phyloP scores from a whole-genome alignment of 2,329 filamentous ascomycete genomes.

The Grosmannia huntii region DNA sequence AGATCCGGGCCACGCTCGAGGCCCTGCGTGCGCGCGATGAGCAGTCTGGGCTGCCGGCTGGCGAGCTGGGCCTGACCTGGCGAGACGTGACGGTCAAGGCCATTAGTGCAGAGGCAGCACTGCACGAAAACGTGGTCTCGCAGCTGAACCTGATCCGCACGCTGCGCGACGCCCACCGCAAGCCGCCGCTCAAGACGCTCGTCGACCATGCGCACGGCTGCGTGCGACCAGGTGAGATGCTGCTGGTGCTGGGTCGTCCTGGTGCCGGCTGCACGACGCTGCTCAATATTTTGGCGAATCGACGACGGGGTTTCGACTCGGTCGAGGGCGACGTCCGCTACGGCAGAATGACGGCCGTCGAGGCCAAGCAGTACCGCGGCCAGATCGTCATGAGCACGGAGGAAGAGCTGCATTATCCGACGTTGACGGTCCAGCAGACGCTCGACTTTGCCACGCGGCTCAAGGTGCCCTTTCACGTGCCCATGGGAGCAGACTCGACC shows the following conservation, averaged over 20 bases:
- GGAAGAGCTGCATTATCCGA: slow-evolving; percentile 54
- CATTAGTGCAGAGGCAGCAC: slow-evolving; percentile 44
- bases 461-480: slow-evolving; percentile 39
- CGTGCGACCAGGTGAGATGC: slow-evolving; percentile 41
- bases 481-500: slow-evolving; percentile 25
- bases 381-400: slow-evolving; percentile 49
- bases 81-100: slow-evolving; percentile 50
- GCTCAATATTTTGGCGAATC: slow-evolving; percentile 54
- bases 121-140: slow-evolving; percentile 52
- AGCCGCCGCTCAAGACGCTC: slow-evolving; percentile 49
- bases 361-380: slow-evolving; percentile 27
- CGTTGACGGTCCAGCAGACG: slow-evolving; percentile 53
- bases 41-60: slow-evolving; percentile 1
- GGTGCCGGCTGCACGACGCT: slow-evolving; percentile 45
- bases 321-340: slow-evolving; percentile 55
- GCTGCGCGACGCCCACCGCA: slow-evolving; percentile 38
- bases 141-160: slow-evolving; percentile 43
- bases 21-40: background rate
- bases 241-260: slow-evolving; percentile 44
- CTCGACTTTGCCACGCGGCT: slow-evolving; percentile 53
- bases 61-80: slow-evolving; percentile 49
- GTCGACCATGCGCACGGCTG: slow-evolving; percentile 48
- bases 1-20: background rate
- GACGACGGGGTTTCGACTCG: slow-evolving; percentile 49
- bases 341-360: slow-evolving; percentile 30